Percentiles rank a stretch among this genome's conserved stretches.
phyloP scores from a whole-genome alignment of 2,329 filamentous ascomycete genomes.

The Immersiporthe knoxdaviesiana region DNA sequence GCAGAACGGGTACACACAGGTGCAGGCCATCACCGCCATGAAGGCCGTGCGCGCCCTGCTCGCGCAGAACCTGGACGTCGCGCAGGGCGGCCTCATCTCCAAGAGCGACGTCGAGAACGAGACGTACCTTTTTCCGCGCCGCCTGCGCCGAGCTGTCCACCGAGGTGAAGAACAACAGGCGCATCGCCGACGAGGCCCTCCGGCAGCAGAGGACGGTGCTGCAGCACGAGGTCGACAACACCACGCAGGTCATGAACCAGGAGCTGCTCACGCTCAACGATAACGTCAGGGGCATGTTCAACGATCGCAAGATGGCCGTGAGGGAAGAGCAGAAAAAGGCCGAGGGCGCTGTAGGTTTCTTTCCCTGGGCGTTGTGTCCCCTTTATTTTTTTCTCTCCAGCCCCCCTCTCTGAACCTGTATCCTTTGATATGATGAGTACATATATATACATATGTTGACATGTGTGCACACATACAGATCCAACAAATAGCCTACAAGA shows the following conservation, averaged over 20 bases:
- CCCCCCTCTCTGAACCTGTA: background rate
- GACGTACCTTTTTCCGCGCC: constrained; percentile 86
- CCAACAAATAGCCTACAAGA: constrained; percentile 95
- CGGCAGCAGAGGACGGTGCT: constrained; percentile 81
- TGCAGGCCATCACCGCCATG: constrained; percentile 85
- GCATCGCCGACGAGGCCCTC: constrained; percentile 77
- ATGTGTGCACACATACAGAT: constrained; percentile 54
- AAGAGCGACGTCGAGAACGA: constrained; percentile 96
- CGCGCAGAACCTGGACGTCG: constrained; percentile 77
- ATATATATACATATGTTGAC: constrained; percentile 27
- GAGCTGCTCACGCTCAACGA: constrained; percentile 83
- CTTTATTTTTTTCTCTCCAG: background rate
- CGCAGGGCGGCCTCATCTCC: constrained; percentile 78
- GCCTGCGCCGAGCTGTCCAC: constrained; percentile 90
- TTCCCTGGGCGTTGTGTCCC: constrained; percentile 33
- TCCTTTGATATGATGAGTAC: background rate
- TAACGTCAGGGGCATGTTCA: constrained; percentile 92
- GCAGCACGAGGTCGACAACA: constrained; percentile 93
- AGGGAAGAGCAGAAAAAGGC: constrained; percentile 83
- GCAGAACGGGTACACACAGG: constrained; percentile 69
- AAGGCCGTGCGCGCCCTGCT: constrained; percentile 83
- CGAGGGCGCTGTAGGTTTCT: constrained; percentile 69
- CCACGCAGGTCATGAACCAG: constrained; percentile 82
- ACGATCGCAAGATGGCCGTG: constrained; percentile 92
- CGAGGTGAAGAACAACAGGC: constrained; percentile 79